Evolutionary conservation across 306 rosid genomes (phyloP).

Genomic region (Quercus engelmannii): DNA sequence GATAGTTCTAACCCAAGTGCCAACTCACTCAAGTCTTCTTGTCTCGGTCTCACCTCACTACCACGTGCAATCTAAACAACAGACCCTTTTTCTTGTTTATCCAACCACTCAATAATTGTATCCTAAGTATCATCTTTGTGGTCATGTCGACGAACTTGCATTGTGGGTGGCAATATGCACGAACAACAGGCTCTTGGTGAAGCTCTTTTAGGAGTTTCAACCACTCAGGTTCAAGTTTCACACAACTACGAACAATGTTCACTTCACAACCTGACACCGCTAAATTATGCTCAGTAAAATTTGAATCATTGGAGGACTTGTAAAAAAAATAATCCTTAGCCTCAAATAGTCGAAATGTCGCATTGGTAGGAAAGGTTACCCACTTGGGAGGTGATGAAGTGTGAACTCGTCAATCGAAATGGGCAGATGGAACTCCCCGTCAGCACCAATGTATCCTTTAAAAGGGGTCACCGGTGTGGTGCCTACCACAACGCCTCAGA

Average conservation of each 20-base stretch:
- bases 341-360: neutral
- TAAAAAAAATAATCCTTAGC: neutral
- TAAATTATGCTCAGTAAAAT: neutral
- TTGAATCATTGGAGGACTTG: neutral
- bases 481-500: no score
- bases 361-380: conserved; percentile 16
- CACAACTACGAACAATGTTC: neutral
- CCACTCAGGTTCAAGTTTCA: conserved; percentile 1
- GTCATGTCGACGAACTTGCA: neutral
- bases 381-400: conserved; percentile 6
- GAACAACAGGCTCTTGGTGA: neutral
- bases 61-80: conserved; percentile 61
- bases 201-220: neutral
- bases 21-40: conserved; percentile 26
- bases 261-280: neutral
- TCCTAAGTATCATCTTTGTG: conserved; percentile 11
- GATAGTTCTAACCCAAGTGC: conserved; percentile 54
- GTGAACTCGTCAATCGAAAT: no score
- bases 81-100: conserved; percentile 19
- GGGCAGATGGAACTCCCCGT: no score
- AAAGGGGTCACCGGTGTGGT: no score
- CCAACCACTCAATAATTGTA: conserved; percentile 8
- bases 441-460: no score
- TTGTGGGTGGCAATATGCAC: conserved; percentile 32
- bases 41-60: conserved; percentile 23